Base-by-base conservation (phyloP, 345 rosid species). In the Linum trigynum region DNA sequence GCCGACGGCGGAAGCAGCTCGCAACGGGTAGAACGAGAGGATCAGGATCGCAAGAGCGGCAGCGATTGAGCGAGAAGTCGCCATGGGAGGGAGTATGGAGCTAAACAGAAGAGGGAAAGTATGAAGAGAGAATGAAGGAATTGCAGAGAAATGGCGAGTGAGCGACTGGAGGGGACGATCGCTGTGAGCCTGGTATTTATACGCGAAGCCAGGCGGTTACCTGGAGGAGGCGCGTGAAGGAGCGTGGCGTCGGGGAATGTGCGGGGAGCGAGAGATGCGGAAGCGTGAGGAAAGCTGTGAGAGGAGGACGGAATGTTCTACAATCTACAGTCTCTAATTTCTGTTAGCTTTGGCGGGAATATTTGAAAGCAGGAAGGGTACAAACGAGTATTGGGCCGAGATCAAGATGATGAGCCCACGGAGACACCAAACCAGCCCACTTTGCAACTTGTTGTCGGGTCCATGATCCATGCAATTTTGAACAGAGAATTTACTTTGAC, bases 31-130 rank as follows among this genome's bases (percentile, higher is more conserved):
- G 53, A 65, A 40, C 9, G 58, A 58, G 50, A 74, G 61, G 5
- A 68, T 17, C 40, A 75, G 50, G 38, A 72, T 8, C 8, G 48
- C 57, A 5, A 73, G 36, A 59, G 72, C 9, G 63, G 67, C 15
- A 4, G 35, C 3, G 36, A 55, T 23, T 62, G 58, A 45, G 48
- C 39, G 67, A 42, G 65, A 61, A 32, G 23, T 64, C 11, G 73
- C 81, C 85, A 82, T 82, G 40, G 38, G 41, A 39, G 66, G 39
- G 63, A 48, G n/a, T 15, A 9, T 48, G 14, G 14, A 48, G 53
- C 14, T 15, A 48, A 48, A 48, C 53, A 48, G 53, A 48, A 48
- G 14, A 9, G 53, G 14, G 15, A 9, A 48, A 48, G 7, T 48
- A 10, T 48, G 53, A 48, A 48, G 53, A 48, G 14, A 48, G 14